Percentiles rank a stretch among this genome's conserved stretches.
phyloP scores from a whole-genome alignment of 2,329 filamentous ascomycete genomes.

The Mycosphaerelloides madeirae region DNA sequence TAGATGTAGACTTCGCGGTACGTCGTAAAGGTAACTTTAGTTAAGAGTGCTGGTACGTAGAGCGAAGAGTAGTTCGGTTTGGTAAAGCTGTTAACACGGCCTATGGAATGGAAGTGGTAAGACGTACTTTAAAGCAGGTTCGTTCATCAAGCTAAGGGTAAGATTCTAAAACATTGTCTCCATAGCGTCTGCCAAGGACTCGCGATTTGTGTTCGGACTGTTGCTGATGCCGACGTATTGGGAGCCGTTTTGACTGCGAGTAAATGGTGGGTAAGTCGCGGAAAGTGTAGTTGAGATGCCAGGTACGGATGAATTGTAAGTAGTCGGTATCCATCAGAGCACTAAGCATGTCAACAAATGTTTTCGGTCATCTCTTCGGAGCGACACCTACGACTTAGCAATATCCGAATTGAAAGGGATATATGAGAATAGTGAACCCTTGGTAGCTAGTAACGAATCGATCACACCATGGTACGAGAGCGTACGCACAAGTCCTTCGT shows the following conservation, averaged over 20 bases:
- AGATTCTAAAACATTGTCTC: not conserved
- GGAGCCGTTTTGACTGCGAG: not conserved
- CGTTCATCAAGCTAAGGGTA: not conserved
- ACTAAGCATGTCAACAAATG: not conserved
- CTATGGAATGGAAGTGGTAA: not conserved
- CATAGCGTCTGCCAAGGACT: not conserved
- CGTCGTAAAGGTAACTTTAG: slow-evolving; percentile 3
- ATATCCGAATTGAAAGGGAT: no score
- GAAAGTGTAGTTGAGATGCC: not conserved
- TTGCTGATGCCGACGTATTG: no score
- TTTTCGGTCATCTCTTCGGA: not conserved
- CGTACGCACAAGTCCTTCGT: no score
- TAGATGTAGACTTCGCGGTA: slow-evolving; percentile 15
- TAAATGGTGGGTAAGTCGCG: not conserved
- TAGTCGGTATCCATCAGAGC: not conserved
- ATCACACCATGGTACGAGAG: no score
- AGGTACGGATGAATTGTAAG: not conserved
- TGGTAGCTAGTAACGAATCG: no score
- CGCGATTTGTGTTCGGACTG: not conserved
- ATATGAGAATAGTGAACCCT: no score
- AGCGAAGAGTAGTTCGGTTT: not conserved
- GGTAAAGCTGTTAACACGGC: not conserved
- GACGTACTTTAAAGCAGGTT: not conserved
- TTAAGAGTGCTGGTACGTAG: not conserved
- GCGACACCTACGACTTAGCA: no score